Evolutionary conservation across 805 yeast species (phyloP), one percentile per base, ranked within the genome.

Genomic region (Hanseniaspora mollemarum): DNA sequence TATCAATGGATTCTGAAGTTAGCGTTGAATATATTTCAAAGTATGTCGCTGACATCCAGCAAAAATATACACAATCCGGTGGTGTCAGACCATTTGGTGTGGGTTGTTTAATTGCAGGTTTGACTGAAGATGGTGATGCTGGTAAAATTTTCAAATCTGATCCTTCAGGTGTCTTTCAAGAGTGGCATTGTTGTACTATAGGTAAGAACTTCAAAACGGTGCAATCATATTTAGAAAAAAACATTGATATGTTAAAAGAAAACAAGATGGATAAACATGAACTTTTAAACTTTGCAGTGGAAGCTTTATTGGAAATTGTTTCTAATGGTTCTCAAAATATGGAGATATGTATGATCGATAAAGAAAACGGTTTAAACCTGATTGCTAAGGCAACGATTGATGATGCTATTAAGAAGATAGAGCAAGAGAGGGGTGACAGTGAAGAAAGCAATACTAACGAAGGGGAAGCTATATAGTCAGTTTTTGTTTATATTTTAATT

Each of bases 61-160:
- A 92, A 66, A 78, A 81, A 66, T 92, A 90, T 69, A 92, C 98
- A 5, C 98, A 92, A 68, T 81, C 94, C 46, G 98, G 98, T 58
- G 98, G 98, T 67, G 96, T 92, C 24, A 78, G 98, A 67, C 98
- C 98, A 19, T 92, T 92, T 65, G 98, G 98, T 53, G 84, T 92
- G 59, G 82, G 96, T 46, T 92, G 96, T 26, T 72, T 92, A 60
- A 84, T 92, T 64, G 95, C 95, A 22, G 98, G 98, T 1, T 92
- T 92, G 61, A 97, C 92, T 69, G 81, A 81, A 50, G 81, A 82
- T 61, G 41, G 48, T 24, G 68, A 67, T 21, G 76, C 73, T 31
- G 96, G 97, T 41, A 81, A 77, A 64, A 75, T 92, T 57, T 92
- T 81, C 69, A 94, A 85, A 67, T 92, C 98, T 12, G 98, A 92